Percentiles rank a stretch among this genome's conserved stretches.
Conservation (phyloP, 176 grass and related monocot genomes). For the Dactylis glomerata region DNA sequence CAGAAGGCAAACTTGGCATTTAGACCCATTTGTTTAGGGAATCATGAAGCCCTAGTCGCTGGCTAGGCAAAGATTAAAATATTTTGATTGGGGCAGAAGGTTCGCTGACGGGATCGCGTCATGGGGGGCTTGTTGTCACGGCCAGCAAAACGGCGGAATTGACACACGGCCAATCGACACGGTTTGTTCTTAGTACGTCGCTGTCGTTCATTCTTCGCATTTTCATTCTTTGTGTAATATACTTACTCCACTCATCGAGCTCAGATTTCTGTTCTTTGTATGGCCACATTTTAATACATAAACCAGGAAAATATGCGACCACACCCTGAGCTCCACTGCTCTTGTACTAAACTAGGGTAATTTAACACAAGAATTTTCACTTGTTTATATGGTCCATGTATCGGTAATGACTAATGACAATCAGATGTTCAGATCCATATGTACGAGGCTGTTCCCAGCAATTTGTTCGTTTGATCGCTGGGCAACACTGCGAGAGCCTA, state of each 20-base stretch:
- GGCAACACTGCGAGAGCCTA: neutral
- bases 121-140: neutral
- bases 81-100: neutral
- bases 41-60: conserved; percentile 29
- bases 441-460: neutral
- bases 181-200: neutral
- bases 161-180: neutral
- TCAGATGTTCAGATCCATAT: neutral
- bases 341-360: neutral
- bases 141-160: conserved; percentile 3
- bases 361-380: neutral
- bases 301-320: neutral
- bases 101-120: conserved; percentile 34
- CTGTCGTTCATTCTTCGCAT: neutral
- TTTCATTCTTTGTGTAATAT: neutral
- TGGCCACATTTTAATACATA: neutral
- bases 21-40: conserved; percentile 19
- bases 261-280: neutral
- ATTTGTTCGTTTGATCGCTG: neutral
- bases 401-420: neutral
- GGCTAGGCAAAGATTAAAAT: neutral
- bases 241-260: neutral
- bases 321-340: neutral
- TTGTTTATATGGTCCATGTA: neutral
- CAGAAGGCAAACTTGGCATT: conserved; percentile 34